A percentile compares a stretch with the other conserved stretches of the same genome.
These are phyloP conservation scores for Coemansia sp. DNA, from an alignment of 192 early-diverging fungal species.

Conservation along the genomic window DNA sequence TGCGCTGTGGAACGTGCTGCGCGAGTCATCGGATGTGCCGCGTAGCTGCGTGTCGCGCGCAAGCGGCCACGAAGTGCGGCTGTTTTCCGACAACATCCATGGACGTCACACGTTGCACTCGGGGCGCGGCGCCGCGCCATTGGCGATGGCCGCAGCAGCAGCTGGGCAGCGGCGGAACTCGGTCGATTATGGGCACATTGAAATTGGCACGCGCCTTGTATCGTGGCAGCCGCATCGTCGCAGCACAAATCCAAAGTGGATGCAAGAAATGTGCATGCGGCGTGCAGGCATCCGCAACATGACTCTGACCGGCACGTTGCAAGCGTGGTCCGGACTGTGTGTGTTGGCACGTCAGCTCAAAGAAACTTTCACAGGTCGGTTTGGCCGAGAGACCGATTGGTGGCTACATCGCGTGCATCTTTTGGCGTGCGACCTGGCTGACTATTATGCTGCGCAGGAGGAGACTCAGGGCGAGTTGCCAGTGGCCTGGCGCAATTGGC, in stretches of 20 bases:
- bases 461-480: constrained; percentile 17
- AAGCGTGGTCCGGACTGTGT: constrained; percentile 44
- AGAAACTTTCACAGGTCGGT: constrained; percentile 17
- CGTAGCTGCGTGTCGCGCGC: constrained; percentile 6
- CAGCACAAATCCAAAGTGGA: constrained; percentile 42
- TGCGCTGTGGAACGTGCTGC: constrained; percentile 32
- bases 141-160: constrained; percentile 43
- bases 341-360: constrained; percentile 44
- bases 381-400: constrained; percentile 31
- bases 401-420: constrained; percentile 50
- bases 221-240: constrained; percentile 35
- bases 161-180: constrained; percentile 5
- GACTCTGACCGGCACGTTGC: constrained; percentile 29
- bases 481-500: constrained; percentile 23
- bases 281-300: constrained; percentile 22
- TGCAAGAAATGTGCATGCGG: constrained; percentile 14
- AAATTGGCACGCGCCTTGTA: constrained; percentile 11
- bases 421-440: constrained; percentile 44
- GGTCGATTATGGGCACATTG: constrained; percentile 26
- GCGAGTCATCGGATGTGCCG: constrained; percentile 28
- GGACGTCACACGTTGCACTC: constrained; percentile 35
- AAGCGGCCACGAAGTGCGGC: constrained; percentile 30
- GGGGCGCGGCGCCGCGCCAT: constrained; percentile 33
- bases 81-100: constrained; percentile 34
- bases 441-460: constrained; percentile 44